phyloP scores from a whole-genome alignment of 1,139 yeast species.

The Pneumocystis jirovecii region DNA sequence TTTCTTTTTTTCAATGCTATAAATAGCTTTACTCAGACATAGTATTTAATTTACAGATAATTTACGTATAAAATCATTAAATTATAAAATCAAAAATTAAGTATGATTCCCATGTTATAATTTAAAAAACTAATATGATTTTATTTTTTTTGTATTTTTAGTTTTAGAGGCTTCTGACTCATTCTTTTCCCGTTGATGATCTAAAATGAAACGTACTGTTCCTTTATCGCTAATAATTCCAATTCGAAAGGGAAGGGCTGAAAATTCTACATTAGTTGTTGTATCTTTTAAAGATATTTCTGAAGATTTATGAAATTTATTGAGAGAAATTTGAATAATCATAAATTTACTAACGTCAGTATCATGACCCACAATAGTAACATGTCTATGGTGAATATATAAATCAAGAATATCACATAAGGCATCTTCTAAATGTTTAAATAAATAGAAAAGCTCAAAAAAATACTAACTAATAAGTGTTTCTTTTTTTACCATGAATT shows the following conservation, averaged over 20 bases:
- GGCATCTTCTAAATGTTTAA: conserved; percentile 1
- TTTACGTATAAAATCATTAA: too few relatives aligned
- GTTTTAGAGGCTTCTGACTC: not conserved
- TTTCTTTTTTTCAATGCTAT: too few relatives aligned
- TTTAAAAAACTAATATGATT: not conserved
- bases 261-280: not conserved
- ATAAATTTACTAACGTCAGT: conserved; percentile 10
- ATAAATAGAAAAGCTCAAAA: conserved; percentile 3
- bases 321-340: conserved; percentile 12
- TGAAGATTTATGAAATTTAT: conserved; percentile 6
- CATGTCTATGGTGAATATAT: conserved; percentile 6
- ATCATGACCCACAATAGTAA: conserved; percentile 1
- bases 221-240: conserved; percentile 14
- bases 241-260: not conserved
- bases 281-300: not conserved
- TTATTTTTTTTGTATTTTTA: not conserved
- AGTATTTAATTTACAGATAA: too few relatives aligned
- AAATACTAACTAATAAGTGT: not conserved
- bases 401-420: conserved; percentile 10
- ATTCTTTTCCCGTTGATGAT: conserved; percentile 9
- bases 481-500: conserved; percentile 23
- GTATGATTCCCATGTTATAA: too few relatives aligned
- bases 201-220: conserved; percentile 13
- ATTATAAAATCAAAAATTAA: too few relatives aligned
- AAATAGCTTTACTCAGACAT: too few relatives aligned